A percentile compares a stretch with the other conserved stretches of the same genome.
Evolutionary conservation across 257 asterid species (phyloP).

Genomic region (Nemophila menziesii): DNA sequence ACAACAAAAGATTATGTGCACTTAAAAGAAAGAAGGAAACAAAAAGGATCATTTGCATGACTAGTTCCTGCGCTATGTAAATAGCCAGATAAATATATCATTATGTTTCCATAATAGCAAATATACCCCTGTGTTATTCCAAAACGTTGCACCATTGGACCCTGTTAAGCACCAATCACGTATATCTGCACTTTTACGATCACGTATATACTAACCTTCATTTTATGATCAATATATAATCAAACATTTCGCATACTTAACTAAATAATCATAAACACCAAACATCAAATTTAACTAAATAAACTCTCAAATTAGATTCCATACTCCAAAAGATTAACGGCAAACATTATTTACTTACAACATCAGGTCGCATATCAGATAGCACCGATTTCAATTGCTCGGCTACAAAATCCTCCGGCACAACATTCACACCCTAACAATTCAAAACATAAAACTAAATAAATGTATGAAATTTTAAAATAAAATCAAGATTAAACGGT

Average conservation of each 20-base stretch:
- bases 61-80: too few species aligned
- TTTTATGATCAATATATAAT: not conserved
- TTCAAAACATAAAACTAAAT: conserved; percentile 12
- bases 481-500: not conserved
- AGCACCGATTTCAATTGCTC: conserved; percentile 75
- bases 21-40: not conserved
- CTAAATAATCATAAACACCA: not conserved
- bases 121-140: too few species aligned
- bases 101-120: too few species aligned
- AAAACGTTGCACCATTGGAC: too few species aligned
- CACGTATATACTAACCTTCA: too few species aligned
- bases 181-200: too few species aligned
- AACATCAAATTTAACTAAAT: too few species aligned
- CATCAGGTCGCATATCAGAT: conserved; percentile 86
- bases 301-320: not conserved
- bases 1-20: not conserved
- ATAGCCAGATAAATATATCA: too few species aligned
- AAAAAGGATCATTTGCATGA: too few species aligned
- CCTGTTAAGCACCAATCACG: too few species aligned
- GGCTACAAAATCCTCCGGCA: conserved; percentile 53
- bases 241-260: not conserved
- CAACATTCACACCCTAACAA: conserved; percentile 54
- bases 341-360: conserved; percentile 37
- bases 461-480: too few species aligned
- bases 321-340: not conserved